Base-by-base conservation (phyloP, 169 alveolate species). In the Cryptosporidium parvum region DNA sequence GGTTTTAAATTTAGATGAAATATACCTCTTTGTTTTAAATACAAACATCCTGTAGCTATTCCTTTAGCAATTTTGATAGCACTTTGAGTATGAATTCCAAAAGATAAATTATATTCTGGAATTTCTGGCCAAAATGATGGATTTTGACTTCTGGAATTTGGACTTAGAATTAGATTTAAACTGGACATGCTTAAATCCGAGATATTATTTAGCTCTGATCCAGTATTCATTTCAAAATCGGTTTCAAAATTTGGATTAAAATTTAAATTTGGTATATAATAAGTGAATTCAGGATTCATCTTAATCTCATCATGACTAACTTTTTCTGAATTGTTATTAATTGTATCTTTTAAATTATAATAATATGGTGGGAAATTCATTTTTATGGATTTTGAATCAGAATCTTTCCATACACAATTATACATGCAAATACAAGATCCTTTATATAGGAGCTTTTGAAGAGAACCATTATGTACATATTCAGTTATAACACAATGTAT, bases 401-500 rank as follows among this genome's bases (percentile, higher is more conserved):
- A 31, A 12, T 48, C 23, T 44, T 31, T 45, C 85, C 85, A 70
- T 44, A 39, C 53, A 52, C 85, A 52, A 52, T 52, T 72, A 23
- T 45, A 35, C 69, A 72, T 51, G 21, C 85, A 72, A 29, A 72
- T 31, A 52, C 85, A 72, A 2, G 69, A n/a, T 14, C 70, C 85
- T 33, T n/a, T 72, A 72, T 72, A 72, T 29, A 80, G 31, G 14
- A 61, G 67, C 53, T 53, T 80, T 21, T 80, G 72, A 18, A 80
- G 67, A 8, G 89, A 80, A 14, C 89, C 89, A 29, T 31, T 44
- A 59, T 39, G 72, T 39, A 80, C n/a, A 65, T 80, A 80, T 65
- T 80, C 89, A 16, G 89, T 62, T n/a, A 80, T 58, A 12, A 80
- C 80, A 80, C 89, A 80, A 65, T 80, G 89, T 21, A 80, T 65